Conservation (phyloP, 2,329 filamentous ascomycete genomes). For the Cladophialophora psammophila region DNA sequence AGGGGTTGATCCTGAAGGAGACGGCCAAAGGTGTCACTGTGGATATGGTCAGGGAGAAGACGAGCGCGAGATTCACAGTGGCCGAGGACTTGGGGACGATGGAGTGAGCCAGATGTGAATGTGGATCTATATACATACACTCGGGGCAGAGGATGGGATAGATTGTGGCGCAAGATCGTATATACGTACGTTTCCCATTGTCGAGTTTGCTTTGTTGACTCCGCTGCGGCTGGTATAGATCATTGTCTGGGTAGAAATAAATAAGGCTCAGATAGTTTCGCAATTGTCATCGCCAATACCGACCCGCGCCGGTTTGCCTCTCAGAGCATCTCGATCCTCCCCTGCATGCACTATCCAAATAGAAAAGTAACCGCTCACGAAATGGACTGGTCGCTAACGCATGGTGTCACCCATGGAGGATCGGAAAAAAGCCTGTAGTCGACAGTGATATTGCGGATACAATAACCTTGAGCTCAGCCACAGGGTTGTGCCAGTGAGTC, state of each 20-base stretch:
- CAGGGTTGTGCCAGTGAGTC: background rate
- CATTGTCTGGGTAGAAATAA: background rate
- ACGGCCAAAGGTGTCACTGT: slow-evolving; percentile 73
- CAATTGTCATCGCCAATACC: too few species aligned
- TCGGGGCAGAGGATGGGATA: slow-evolving; percentile 10
- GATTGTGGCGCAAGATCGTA: too few species aligned
- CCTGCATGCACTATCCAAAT: background rate
- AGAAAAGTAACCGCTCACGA: background rate
- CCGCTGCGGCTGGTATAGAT: too few species aligned
- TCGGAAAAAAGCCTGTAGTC: background rate
- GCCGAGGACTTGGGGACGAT: slow-evolving; percentile 64
- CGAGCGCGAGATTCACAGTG: slow-evolving; percentile 71
- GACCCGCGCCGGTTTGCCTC: too few species aligned
- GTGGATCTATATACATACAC: background rate
- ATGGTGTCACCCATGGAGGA: background rate
- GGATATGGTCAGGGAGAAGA: slow-evolving; percentile 73
- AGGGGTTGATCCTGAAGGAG: slow-evolving; percentile 70
- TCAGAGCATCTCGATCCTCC: too few species aligned
- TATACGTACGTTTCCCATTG: too few species aligned
- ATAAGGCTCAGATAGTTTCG: background rate
- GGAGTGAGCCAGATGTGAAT: slow-evolving; percentile 43
- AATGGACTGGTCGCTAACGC: background rate
- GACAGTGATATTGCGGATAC: background rate
- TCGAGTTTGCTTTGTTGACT: too few species aligned
- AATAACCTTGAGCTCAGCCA: background rate